These are phyloP conservation scores for Raphanus sativus DNA, from an alignment of 345 rosid genomes.

Conservation along the genomic window DNA sequence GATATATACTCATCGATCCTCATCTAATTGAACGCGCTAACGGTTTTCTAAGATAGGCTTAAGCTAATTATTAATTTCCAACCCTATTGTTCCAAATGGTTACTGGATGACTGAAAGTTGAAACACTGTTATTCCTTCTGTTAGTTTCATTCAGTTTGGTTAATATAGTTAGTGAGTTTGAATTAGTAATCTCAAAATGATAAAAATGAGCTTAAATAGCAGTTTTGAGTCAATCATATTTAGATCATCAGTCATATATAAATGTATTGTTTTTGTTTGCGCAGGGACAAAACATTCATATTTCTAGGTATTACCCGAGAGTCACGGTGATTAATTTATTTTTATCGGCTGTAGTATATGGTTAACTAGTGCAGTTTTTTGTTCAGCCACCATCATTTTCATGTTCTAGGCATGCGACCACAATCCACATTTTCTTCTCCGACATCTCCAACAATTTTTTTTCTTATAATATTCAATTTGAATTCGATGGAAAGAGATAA, in stretches of 20 bases:
- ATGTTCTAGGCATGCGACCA: not conserved
- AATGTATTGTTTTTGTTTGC: not conserved
- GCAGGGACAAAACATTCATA: not conserved
- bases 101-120: not conserved
- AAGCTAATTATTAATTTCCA: not conserved
- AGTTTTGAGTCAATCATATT: not conserved
- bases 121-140: no score
- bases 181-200: not conserved
- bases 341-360: not conserved
- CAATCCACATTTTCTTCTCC: not conserved
- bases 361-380: not conserved
- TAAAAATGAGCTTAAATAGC: not conserved
- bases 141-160: not conserved
- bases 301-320: not conserved
- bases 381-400: constrained; percentile 10
- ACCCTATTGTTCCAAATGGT: not conserved
- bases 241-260: not conserved
- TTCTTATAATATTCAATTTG: not conserved
- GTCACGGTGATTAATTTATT: not conserved
- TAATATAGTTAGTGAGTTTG: not conserved
- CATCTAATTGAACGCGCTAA: no score
- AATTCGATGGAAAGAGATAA: not conserved
- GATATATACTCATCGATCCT: no score
- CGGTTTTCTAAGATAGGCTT: no score
- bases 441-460: not conserved